These are phyloP conservation scores for Scalesia atractyloides DNA, from an alignment of 129 eudicot genomes.

Conservation along the genomic window DNA sequence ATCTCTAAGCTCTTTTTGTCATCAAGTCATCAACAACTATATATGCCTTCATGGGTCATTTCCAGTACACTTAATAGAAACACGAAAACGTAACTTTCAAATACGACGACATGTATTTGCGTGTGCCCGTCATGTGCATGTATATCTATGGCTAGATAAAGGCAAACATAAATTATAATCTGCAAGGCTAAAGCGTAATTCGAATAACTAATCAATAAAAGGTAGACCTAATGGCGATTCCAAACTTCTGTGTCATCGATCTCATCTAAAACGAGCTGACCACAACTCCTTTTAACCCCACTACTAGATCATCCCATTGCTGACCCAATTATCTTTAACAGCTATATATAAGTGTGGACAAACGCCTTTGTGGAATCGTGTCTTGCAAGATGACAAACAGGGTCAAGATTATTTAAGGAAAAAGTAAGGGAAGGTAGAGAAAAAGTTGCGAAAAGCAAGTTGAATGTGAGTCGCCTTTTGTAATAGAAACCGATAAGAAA, in stretches of 20 bases:
- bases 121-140: not conserved
- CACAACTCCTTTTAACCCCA: slow-evolving; percentile 49
- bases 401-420: slow-evolving; percentile 33
- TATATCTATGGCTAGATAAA: slow-evolving; percentile 8
- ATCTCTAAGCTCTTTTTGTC: slow-evolving; percentile 28
- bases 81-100: not conserved
- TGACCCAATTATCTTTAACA: slow-evolving; percentile 48
- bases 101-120: not conserved
- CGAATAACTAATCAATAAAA: slow-evolving; percentile 42
- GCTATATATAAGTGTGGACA: not conserved
- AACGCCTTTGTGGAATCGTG: slow-evolving; percentile 63
- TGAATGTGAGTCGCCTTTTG: slow-evolving; percentile 24
- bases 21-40: not conserved
- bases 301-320: slow-evolving; percentile 60
- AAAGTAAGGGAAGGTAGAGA: slow-evolving; percentile 18
- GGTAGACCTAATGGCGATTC: slow-evolving; percentile 61
- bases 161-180: slow-evolving; percentile 14
- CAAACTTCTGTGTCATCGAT: slow-evolving; percentile 62
- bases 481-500: slow-evolving; percentile 18
- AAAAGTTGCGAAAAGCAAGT: slow-evolving; percentile 28
- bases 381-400: slow-evolving; percentile 54
- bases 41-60: slow-evolving; percentile 29
- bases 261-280: slow-evolving; percentile 61
- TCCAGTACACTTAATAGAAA: slow-evolving; percentile 21
- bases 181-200: slow-evolving; percentile 40